These are phyloP conservation scores for Trichophyton simii DNA, from an alignment of 2,329 filamentous ascomycete genomes.

Conservation along the genomic window DNA sequence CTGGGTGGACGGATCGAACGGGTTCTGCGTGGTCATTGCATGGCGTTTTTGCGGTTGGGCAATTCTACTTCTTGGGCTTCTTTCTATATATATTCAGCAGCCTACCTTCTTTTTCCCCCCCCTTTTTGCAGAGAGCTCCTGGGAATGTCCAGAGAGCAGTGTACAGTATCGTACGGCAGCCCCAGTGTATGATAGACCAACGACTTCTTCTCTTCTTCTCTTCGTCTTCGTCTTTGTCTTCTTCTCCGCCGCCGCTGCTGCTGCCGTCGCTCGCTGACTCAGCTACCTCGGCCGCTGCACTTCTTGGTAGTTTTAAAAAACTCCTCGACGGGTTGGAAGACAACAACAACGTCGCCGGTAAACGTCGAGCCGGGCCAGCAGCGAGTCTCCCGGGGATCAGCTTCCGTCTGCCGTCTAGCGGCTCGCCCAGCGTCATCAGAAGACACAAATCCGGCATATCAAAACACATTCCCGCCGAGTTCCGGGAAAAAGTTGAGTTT, in stretches of 20 bases:
- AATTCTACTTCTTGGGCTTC: neutral
- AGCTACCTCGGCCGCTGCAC: neutral
- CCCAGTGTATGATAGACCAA: constrained; percentile 1
- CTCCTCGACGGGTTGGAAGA: neutral
- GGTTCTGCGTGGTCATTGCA: constrained; percentile 1
- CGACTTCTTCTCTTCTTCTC: constrained; percentile 4
- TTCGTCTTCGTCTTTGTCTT: neutral
- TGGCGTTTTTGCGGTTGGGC: constrained; percentile 3
- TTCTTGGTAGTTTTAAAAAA: neutral
- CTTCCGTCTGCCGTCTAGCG: too few relatives aligned
- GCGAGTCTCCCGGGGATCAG: neutral
- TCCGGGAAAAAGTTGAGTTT: neutral
- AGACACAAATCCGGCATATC: neutral
- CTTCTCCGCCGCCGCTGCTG: neutral
- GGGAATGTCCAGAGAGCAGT: neutral
- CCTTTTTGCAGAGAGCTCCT: neutral
- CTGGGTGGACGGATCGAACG: neutral
- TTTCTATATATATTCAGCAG: neutral
- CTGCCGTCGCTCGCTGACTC: neutral
- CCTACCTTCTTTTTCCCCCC: neutral
- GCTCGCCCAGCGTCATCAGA: too few relatives aligned
- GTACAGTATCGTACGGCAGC: neutral
- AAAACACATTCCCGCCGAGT: neutral
- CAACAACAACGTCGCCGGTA: neutral
- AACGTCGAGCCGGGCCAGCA: neutral